Conservation (phyloP, 371 early-diverging fungal species). For the Antonospora locustae region DNA sequence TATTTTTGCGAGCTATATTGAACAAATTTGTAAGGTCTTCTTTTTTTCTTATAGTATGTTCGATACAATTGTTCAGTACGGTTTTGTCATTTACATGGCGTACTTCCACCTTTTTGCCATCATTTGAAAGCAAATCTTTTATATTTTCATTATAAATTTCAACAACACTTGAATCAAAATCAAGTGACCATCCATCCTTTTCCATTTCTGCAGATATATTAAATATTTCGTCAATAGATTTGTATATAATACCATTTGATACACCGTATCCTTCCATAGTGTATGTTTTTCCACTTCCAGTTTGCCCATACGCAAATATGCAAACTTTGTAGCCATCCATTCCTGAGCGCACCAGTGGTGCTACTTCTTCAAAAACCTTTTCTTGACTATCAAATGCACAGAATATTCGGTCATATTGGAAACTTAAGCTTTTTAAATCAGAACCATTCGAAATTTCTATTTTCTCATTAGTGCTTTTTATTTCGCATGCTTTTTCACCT, state of each 20-base stretch:
- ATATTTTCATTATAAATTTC: conserved; percentile 90
- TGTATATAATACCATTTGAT: conserved; percentile 69
- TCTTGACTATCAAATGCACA: conserved; percentile 61
- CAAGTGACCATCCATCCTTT: conserved; percentile 69
- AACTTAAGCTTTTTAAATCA: conserved; percentile 22
- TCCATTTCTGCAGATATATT: conserved; percentile 60
- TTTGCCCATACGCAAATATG: conserved; percentile 97
- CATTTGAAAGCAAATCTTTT: conserved; percentile 64
- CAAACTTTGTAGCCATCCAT: conserved; percentile 90
- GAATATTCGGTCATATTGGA: conserved; percentile 60
- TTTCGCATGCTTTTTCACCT: conserved; percentile 5
- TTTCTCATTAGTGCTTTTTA: conserved; percentile 46
- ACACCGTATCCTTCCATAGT: conserved; percentile 58
- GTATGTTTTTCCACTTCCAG: conserved; percentile 81
- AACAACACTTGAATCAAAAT: conserved; percentile 67
- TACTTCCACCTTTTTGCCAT: conserved; percentile 10
- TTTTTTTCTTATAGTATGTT: conserved; percentile 56
- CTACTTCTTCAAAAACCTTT: conserved; percentile 76
- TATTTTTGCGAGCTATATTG: conserved; percentile 63
- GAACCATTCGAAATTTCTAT: conserved; percentile 20
- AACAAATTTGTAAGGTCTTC: conserved; percentile 63
- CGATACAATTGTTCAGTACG: conserved; percentile 1
- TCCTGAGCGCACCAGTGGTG: conserved; percentile 77
- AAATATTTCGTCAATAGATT: conserved; percentile 70
- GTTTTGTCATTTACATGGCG: conserved; percentile 1